Evolutionary conservation across 176 grass and related monocot genomes (phyloP).

Genomic region (Musa acuminata): DNA sequence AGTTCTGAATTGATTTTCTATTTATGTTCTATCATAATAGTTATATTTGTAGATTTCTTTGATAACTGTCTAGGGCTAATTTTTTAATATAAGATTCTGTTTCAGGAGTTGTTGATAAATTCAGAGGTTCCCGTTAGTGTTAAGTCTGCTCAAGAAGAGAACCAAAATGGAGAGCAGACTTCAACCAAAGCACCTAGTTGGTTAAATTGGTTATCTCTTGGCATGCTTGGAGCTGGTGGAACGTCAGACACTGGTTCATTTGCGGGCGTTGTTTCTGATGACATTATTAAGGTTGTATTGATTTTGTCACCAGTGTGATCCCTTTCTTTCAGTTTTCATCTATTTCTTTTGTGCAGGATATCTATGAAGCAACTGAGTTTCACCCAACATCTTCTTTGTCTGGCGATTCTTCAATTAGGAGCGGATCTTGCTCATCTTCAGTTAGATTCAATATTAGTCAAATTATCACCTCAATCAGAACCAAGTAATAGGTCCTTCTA

Average conservation of each 20-base stretch:
- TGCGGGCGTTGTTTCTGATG: conserved; percentile 92
- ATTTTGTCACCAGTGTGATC: conserved; percentile 10
- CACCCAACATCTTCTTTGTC: conserved; percentile 50
- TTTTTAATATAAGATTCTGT: conserved; percentile 17
- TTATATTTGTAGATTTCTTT: background rate
- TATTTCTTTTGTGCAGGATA: conserved; percentile 55
- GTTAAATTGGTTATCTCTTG: conserved; percentile 96
- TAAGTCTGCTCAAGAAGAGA: conserved; percentile 41
- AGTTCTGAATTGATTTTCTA: too few species aligned
- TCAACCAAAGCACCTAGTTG: conserved; percentile 51
- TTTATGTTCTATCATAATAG: too few species aligned
- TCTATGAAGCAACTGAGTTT: conserved; percentile 93
- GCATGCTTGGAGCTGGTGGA: conserved; percentile 98
- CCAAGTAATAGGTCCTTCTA: conserved; percentile 39
- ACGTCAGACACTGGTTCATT: conserved; percentile 76
- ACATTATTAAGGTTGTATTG: conserved; percentile 77
- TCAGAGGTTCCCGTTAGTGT: conserved; percentile 24
- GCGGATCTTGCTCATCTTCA: conserved; percentile 45
- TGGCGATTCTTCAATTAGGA: conserved; percentile 47
- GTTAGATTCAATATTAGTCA: conserved; percentile 51
- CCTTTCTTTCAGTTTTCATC: conserved; percentile 8
- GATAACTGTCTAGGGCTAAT: background rate
- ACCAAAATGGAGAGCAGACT: conserved; percentile 46
- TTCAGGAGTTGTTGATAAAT: conserved; percentile 55
- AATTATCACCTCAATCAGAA: conserved; percentile 42